Conservation (phyloP, 176 grass and related monocot genomes). For the Oryza officinalis region DNA sequence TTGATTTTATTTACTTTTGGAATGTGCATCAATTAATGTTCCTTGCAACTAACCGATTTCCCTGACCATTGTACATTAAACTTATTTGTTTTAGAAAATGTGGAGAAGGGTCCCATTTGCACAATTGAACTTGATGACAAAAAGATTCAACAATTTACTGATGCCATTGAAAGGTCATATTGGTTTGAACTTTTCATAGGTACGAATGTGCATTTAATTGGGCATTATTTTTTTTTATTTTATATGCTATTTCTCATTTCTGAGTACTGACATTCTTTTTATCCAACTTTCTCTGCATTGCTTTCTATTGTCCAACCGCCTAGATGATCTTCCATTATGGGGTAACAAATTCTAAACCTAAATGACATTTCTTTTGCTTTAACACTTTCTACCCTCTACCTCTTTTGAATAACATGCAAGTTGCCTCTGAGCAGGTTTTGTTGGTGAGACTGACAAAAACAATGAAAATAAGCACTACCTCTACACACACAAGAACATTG, state of each 20-base stretch:
- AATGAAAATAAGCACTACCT: slow-evolving; percentile 96
- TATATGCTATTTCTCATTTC: slow-evolving; percentile 19
- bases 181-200: slow-evolving; percentile 99
- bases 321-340: slow-evolving; percentile 98
- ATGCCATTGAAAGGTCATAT: slow-evolving; percentile 93
- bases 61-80: background rate
- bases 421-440: slow-evolving; percentile 65
- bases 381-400: slow-evolving; percentile 16
- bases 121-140: slow-evolving; percentile 75
- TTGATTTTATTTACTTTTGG: slow-evolving; percentile 36
- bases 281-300: slow-evolving; percentile 14
- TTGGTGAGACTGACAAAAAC: slow-evolving; percentile 91
- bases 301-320: slow-evolving; percentile 25
- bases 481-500: slow-evolving; percentile 85
- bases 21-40: slow-evolving; percentile 14
- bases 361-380: slow-evolving; percentile 10
- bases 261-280: slow-evolving; percentile 48
- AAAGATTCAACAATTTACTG: slow-evolving; percentile 82
- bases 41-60: slow-evolving; percentile 14
- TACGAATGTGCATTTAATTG: slow-evolving; percentile 47
- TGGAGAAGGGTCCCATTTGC: slow-evolving; percentile 79
- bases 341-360: slow-evolving; percentile 55
- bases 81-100: slow-evolving; percentile 57
- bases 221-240: slow-evolving; percentile 18
- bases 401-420: slow-evolving; percentile 38